A percentile compares a stretch with the other conserved stretches of the same genome.
These are phyloP conservation scores for Tylopilus sp. DNA, from an alignment of 1,284 basidiomycete species.

Conservation along the genomic window DNA sequence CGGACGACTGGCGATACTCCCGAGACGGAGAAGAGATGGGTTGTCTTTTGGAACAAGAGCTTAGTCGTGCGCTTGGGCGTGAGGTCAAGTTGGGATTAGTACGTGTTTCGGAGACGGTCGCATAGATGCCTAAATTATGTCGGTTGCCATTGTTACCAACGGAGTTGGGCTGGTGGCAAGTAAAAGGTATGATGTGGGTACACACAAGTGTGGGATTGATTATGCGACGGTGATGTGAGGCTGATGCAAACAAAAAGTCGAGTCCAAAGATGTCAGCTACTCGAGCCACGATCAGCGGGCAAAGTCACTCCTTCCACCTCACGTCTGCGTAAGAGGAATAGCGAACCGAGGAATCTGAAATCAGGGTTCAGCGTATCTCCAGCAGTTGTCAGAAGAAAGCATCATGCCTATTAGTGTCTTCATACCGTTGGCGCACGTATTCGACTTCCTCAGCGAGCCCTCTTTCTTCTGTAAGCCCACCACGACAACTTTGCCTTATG, in stretches of 20 bases:
- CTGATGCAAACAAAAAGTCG: neutral
- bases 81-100: conserved; percentile 35
- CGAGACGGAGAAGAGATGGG: conserved; percentile 65
- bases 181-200: conserved; percentile 4
- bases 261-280: conserved; percentile 2
- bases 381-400: neutral
- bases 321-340: conserved; percentile 60
- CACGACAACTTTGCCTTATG: neutral
- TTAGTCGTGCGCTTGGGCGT: conserved; percentile 40
- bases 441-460: conserved; percentile 35
- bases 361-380: conserved; percentile 5
- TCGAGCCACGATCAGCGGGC: neutral
- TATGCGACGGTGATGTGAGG: neutral
- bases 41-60: conserved; percentile 65
- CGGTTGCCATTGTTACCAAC: neutral
- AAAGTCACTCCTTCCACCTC: conserved; percentile 33
- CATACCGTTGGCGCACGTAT: conserved; percentile 56
- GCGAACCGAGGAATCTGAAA: conserved; percentile 47
- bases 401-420: conserved; percentile 58
- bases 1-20: conserved; percentile 73
- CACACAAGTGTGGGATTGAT: neutral
- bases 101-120: conserved; percentile 23
- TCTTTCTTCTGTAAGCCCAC: conserved; percentile 1
- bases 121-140: conserved; percentile 9
- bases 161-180: neutral